Conservation (phyloP, 1,139 yeast species). For the Yamadazyma triangularis region DNA sequence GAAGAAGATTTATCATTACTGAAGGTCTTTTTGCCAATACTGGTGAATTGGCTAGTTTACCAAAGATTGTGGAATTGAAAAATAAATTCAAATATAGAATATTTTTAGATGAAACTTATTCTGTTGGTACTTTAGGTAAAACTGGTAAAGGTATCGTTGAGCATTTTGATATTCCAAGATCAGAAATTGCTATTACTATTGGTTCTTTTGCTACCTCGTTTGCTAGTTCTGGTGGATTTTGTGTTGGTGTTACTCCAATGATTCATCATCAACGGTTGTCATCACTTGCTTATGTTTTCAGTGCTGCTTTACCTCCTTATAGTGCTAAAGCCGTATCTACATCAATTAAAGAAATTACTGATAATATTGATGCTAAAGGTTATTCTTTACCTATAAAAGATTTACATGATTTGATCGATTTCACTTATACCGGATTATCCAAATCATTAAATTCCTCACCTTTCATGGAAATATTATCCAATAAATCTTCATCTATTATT, state of each 20-base stretch:
- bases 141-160: constrained; percentile 87
- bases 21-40: constrained; percentile 82
- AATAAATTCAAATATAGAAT: constrained; percentile 79
- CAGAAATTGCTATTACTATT: constrained; percentile 74
- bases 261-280: constrained; percentile 90
- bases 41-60: constrained; percentile 79
- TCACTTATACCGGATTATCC: constrained; percentile 17
- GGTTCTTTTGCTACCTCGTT: constrained; percentile 83
- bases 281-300: constrained; percentile 84
- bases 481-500: constrained; percentile 59
- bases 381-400: constrained; percentile 24
- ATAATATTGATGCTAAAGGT: constrained; percentile 30
- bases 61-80: constrained; percentile 68
- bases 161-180: constrained; percentile 57
- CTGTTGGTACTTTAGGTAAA: constrained; percentile 80
- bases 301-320: constrained; percentile 94
- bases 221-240: constrained; percentile 94
- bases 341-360: constrained; percentile 42
- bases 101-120: constrained; percentile 80
- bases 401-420: constrained; percentile 22
- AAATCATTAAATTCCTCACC: constrained; percentile 16
- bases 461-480: constrained; percentile 53
- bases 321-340: constrained; percentile 71
- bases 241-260: constrained; percentile 82
- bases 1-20: constrained; percentile 84